Evolutionary conservation across 345 rosid genomes (phyloP).

Genomic region (Syzygium oleosum): DNA sequence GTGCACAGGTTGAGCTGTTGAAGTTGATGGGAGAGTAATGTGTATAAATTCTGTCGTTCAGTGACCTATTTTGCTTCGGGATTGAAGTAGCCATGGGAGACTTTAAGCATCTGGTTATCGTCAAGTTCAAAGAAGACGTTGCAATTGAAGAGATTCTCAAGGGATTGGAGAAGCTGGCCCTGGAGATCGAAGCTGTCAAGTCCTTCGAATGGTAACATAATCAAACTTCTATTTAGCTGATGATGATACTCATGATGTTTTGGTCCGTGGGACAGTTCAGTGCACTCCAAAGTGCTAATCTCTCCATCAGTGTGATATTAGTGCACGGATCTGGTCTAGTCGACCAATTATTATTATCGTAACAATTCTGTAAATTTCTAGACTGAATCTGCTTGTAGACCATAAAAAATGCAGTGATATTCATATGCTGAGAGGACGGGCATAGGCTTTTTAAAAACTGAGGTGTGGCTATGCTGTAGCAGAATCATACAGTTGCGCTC

Average conservation of each 20-base stretch:
- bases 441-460: neutral
- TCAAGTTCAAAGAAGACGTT: constrained; percentile 73
- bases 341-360: neutral
- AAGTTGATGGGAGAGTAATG: neutral
- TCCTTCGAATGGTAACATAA: constrained; percentile 67
- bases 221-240: neutral
- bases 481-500: neutral
- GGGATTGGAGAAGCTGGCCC: constrained; percentile 77
- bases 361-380: neutral
- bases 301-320: neutral
- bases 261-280: neutral
- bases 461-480: neutral
- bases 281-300: neutral
- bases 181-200: constrained; percentile 68
- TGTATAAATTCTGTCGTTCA: neutral
- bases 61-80: neutral
- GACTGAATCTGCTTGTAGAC: neutral
- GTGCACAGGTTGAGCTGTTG: neutral
- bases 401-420: neutral
- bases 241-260: neutral
- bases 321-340: neutral
- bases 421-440: neutral
- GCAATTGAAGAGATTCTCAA: constrained; percentile 60
- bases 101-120: constrained; percentile 80
- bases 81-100: constrained; percentile 29